Percentiles rank a stretch among this genome's conserved stretches.
phyloP scores from a whole-genome alignment of 176 grass and related monocot species.

The Saccharum officinarum region DNA sequence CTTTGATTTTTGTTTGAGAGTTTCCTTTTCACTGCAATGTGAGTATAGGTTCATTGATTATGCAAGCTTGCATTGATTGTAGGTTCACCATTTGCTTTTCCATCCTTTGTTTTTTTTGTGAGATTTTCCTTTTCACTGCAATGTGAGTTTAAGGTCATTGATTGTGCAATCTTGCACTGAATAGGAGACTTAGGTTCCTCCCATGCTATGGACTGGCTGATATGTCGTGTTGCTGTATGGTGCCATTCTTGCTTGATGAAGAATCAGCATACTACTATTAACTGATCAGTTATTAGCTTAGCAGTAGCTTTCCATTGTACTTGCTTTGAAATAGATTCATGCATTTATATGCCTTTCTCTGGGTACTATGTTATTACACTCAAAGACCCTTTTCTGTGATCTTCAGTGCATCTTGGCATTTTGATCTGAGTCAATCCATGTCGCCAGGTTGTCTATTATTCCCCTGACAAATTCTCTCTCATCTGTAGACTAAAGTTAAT shows the following conservation, averaged over 20 bases:
- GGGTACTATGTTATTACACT: neutral
- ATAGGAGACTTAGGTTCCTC: neutral
- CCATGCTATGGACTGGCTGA: conserved; percentile 7
- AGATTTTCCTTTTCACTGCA: neutral
- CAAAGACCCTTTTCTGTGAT: neutral
- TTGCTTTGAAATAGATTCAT: neutral
- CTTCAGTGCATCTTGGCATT: neutral
- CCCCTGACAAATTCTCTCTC: conserved; percentile 5
- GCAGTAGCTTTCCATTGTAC: neutral
- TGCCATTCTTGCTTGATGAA: neutral
- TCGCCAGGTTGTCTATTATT: neutral
- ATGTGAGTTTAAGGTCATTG: neutral
- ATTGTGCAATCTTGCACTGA: conserved; percentile 5
- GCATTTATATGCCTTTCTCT: neutral
- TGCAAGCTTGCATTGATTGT: neutral
- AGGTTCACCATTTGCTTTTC: conserved; percentile 4
- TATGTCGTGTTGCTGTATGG: neutral
- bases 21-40: neutral
- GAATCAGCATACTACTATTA: neutral
- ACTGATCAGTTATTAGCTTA: neutral
- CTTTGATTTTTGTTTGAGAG: neutral
- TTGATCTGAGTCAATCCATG: conserved; percentile 13
- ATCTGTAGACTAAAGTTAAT: conserved; percentile 53
- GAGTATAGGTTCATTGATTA: neutral
- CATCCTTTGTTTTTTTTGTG: neutral